Evolutionary conservation across 495 filamentous ascomycete species (phyloP).

Genomic region (Jackrogersella multiformis): DNA sequence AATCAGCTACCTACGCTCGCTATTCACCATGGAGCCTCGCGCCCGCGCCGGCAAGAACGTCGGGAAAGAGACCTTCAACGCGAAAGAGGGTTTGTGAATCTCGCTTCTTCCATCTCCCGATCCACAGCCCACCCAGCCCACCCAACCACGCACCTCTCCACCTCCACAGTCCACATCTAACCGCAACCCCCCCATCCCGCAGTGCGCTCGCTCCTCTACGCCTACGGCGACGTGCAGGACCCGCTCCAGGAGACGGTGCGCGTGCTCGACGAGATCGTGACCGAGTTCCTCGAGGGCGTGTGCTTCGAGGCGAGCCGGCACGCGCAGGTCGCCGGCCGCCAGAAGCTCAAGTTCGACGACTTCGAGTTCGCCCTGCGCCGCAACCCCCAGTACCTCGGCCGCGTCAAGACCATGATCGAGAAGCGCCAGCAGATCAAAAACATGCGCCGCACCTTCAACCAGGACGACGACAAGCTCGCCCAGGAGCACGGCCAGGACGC

Average conservation of each 20-base stretch:
- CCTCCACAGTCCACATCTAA: not conserved
- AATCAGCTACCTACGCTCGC: not conserved
- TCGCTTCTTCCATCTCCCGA: slow-evolving; percentile 36
- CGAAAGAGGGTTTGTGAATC: slow-evolving; percentile 79
- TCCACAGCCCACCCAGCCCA: not conserved
- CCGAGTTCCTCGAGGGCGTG: slow-evolving; percentile 87
- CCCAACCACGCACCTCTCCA: slow-evolving; percentile 16
- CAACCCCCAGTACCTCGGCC: slow-evolving; percentile 84
- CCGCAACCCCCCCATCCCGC: not conserved
- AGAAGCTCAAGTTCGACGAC: slow-evolving; percentile 98
- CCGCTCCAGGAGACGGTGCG: slow-evolving; percentile 85
- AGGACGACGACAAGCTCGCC: slow-evolving; percentile 54
- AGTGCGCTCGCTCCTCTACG: slow-evolving; percentile 86
- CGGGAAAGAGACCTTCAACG: slow-evolving; percentile 85
- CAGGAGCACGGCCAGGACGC: slow-evolving; percentile 37
- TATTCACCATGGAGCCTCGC: slow-evolving; percentile 70
- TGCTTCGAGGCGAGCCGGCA: slow-evolving; percentile 86
- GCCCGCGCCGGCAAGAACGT: slow-evolving; percentile 83
- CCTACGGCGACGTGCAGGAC: slow-evolving; percentile 76
- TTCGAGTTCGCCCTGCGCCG: slow-evolving; percentile 91
- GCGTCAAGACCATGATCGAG: slow-evolving; percentile 85
- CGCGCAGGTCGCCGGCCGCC: slow-evolving; percentile 81
- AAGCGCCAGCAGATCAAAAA: slow-evolving; percentile 82
- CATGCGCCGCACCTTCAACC: slow-evolving; percentile 71
- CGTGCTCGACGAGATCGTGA: slow-evolving; percentile 92